These are phyloP conservation scores for Sextonia rubra DNA, from an alignment of 164 flowering plant species.

Conservation along the genomic window DNA sequence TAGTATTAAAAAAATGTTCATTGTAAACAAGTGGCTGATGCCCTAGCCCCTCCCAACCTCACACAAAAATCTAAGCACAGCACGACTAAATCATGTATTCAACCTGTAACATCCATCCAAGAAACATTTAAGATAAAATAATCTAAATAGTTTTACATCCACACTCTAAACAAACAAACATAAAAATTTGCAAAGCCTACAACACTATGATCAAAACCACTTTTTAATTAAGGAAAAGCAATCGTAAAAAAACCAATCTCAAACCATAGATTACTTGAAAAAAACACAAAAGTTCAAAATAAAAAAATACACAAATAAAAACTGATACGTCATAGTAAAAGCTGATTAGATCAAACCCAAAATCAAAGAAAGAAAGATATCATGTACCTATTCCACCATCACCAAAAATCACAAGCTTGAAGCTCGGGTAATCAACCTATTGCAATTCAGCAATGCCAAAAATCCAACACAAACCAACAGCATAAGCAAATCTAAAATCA, in stretches of 20 bases:
- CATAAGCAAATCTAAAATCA: not conserved
- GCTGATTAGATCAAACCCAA: not conserved
- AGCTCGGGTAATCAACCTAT: slow-evolving; percentile 24
- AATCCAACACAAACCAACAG: not conserved
- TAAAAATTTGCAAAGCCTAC: not conserved
- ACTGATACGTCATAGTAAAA: not conserved
- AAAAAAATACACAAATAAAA: not conserved
- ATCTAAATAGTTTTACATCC: too few species aligned
- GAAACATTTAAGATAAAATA: not conserved
- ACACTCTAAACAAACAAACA: not conserved
- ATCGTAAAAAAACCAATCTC: not conserved
- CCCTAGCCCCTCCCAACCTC: too few species aligned
- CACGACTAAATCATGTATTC: too few species aligned
- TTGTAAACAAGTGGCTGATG: too few species aligned
- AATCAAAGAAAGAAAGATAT: not conserved
- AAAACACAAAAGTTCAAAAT: not conserved
- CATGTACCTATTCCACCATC: slow-evolving; percentile 19
- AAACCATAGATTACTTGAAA: not conserved
- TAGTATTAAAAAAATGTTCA: too few species aligned
- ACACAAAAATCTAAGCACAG: too few species aligned
- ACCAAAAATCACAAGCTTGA: slow-evolving; percentile 32
- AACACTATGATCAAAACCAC: not conserved
- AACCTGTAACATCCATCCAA: not conserved
- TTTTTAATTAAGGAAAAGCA: not conserved
- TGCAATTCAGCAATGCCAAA: slow-evolving; percentile 19